Evolutionary conservation across 2,329 filamentous ascomycete genomes (phyloP).

Genomic region (Pleoardoris graminearum): DNA sequence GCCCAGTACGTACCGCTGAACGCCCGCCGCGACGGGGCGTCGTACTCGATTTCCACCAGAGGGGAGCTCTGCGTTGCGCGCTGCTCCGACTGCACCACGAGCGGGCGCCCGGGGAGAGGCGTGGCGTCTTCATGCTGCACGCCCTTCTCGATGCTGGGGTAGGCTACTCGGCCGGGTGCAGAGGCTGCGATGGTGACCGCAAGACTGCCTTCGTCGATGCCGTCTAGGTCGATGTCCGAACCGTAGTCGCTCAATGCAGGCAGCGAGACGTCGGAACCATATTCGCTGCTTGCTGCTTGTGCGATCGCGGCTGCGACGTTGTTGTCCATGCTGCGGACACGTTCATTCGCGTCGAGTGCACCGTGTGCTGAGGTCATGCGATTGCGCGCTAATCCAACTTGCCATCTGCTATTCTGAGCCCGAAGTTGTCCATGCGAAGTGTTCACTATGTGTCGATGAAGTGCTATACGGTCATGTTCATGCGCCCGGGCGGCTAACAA

Average conservation of each 20-base stretch:
- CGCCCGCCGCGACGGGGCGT: conserved; percentile 40
- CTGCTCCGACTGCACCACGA: conserved; percentile 16
- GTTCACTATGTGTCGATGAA: too few relatives aligned
- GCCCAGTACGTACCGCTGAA: conserved; percentile 34
- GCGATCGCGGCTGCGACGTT: conserved; percentile 12
- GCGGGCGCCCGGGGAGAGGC: conserved; percentile 10
- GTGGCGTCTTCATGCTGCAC: conserved; percentile 1
- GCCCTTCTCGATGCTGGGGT: conserved; percentile 28
- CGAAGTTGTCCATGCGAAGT: background rate
- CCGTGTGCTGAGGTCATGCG: conserved; percentile 19
- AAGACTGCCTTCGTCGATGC: conserved; percentile 61
- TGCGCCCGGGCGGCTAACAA: too few relatives aligned
- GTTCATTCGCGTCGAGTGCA: too few relatives aligned
- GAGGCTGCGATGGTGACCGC: conserved; percentile 51
- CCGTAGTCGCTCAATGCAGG: conserved; percentile 63
- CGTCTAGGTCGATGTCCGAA: conserved; percentile 59
- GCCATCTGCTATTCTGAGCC: background rate
- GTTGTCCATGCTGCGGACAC: conserved; percentile 28
- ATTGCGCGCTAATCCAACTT: background rate
- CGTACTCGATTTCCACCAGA: conserved; percentile 50
- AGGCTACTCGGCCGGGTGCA: conserved; percentile 26
- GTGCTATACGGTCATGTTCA: too few relatives aligned
- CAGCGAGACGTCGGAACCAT: conserved; percentile 62
- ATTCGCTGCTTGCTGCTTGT: conserved; percentile 53
- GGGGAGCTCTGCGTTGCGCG: conserved; percentile 30